These are phyloP conservation scores for Vitis rupestris DNA, from an alignment of 164 flowering plant genomes.

Conservation along the genomic window DNA sequence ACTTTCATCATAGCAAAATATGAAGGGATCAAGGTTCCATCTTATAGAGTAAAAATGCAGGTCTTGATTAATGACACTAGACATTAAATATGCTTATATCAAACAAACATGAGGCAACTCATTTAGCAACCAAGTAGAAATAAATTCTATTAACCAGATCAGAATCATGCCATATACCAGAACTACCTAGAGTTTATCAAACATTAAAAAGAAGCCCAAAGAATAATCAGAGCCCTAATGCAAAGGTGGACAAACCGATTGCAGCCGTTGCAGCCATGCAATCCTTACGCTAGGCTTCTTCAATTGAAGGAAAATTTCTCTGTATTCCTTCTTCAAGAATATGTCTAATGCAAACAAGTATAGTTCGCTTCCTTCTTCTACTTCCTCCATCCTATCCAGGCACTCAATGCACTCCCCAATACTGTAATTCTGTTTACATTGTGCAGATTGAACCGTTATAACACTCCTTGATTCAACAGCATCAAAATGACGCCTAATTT, in stretches of 20 bases:
- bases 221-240: not conserved
- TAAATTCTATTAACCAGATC: too few species aligned
- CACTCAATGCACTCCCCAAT: constrained; percentile 44
- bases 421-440: constrained; percentile 16
- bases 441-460: constrained; percentile 7
- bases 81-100: too few species aligned
- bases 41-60: too few species aligned
- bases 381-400: constrained; percentile 33
- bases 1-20: too few species aligned
- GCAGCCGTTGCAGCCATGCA: constrained; percentile 34
- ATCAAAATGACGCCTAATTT: constrained; percentile 10
- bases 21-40: too few species aligned
- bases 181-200: not conserved
- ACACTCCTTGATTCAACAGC: constrained; percentile 23
- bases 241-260: constrained; percentile 11
- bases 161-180: not conserved
- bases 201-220: not conserved
- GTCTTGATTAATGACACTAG: too few species aligned
- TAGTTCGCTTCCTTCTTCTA: constrained; percentile 36
- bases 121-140: too few species aligned
- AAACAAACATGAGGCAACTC: too few species aligned
- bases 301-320: constrained; percentile 35
- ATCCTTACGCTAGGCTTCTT: constrained; percentile 29
- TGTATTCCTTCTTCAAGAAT: constrained; percentile 33
- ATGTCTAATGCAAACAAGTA: constrained; percentile 41